A percentile compares a stretch with the other conserved stretches of the same genome.
Evolutionary conservation across 2,329 filamentous ascomycete genomes (phyloP).

Genomic region (Colletotrichum lindemuthianum): DNA sequence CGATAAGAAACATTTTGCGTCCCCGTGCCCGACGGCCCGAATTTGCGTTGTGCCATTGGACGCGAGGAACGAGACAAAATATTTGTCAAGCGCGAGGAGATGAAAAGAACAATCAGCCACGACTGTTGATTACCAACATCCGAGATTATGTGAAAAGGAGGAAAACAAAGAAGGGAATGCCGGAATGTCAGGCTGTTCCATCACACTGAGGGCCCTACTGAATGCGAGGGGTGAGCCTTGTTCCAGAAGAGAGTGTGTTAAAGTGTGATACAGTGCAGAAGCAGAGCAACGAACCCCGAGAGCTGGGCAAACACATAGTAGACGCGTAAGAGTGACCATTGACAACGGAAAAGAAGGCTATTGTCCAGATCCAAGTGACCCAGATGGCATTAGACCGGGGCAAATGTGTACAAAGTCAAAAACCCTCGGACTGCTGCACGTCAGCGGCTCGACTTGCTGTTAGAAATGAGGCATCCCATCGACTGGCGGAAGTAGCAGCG

Average conservation of each 20-base stretch:
- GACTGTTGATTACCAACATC: conserved; percentile 9
- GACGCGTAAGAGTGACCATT: conserved; percentile 19
- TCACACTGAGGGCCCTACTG: background rate
- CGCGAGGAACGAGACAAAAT: conserved; percentile 1
- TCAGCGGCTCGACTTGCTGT: background rate
- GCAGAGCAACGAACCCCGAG: conserved; percentile 22
- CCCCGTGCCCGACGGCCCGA: conserved; percentile 21
- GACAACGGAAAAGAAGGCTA: conserved; percentile 18
- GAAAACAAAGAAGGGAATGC: too few species aligned
- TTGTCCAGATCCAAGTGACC: background rate
- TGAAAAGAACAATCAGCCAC: background rate
- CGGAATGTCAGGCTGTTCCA: too few species aligned
- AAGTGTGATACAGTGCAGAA: conserved; percentile 29
- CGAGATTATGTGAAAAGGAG: too few species aligned
- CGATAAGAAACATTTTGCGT: conserved; percentile 18
- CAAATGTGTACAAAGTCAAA: background rate
- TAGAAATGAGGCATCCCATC: conserved; percentile 21
- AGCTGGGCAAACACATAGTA: conserved; percentile 28
- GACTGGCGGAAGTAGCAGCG: background rate
- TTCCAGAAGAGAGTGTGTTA: background rate
- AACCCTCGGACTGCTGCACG: conserved; percentile 19
- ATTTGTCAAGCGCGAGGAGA: background rate
- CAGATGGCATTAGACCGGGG: too few species aligned
- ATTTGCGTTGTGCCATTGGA: conserved; percentile 4
- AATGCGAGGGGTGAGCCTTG: conserved; percentile 15